Base-by-base conservation (phyloP, 805 yeast species). In the Komagataella kurtzmanii region DNA sequence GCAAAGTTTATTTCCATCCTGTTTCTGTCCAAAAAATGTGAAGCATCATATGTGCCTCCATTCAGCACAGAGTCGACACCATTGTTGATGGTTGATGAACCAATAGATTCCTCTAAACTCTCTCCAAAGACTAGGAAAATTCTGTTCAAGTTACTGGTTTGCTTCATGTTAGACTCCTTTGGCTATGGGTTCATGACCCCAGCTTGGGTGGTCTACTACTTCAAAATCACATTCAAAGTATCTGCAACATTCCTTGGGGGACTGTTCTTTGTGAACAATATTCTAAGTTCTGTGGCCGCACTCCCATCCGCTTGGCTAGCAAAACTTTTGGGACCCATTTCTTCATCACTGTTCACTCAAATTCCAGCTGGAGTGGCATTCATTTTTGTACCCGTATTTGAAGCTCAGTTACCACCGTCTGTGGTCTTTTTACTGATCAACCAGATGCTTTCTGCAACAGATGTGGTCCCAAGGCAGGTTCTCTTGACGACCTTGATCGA, bases 101-200 rank as follows among this genome's bases (percentile, higher is more conserved):
- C 57, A 47, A n/a, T 40, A 45, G 51, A 54, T n/a, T 59, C 67
- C 2, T 46, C 59, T 24, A 61, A 66, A 1, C 59, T 75, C 10
- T 72, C 83, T 0, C 61, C 68, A 7, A 66, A 69, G 17, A 72
- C 85, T 0, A 65, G 63, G 7, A 57, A 67, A 6, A 66, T 75
- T 7, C 61, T 83, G 48, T 63, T 74, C 19, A 74, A 74, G 50
- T 66, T 84, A 4, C 65, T 83, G 21, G 63, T 75, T 6, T 73
- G 83, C 17, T 90, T 89, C 61, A 86, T 87, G 81, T 61, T 87
- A 30, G 97, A 89, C 64, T 88, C 96, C 1, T 73, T 89, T 49
- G 97, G 95, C 0, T 81, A 80, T 56, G 96, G 97, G 1, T 85
- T 89, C 65, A 85, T 88, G 88, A 82, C 95, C 2, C 72, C 81